Evolutionary conservation across 495 filamentous ascomycete species (phyloP), one percentile per base, ranked within the genome.

Genomic region (Aspergillus steynii): DNA sequence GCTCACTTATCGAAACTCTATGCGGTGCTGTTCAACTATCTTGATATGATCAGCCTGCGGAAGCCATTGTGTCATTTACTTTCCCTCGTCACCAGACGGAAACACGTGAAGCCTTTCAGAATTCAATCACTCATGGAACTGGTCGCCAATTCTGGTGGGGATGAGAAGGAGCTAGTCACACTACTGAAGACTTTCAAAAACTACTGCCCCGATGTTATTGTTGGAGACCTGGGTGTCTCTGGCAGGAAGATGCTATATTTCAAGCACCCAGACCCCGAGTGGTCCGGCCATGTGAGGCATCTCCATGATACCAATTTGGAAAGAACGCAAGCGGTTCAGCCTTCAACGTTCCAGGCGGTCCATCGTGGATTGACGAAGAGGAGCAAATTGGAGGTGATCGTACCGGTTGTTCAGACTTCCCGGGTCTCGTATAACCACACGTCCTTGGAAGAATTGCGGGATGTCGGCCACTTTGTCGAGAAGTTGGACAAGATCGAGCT

Each of bases 141-240:
- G 31, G 67, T 79, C 28, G 72, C 66, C 54, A 66, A 62, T 64
- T 63, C 73, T 5, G 72, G 73, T 53, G 76, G 77, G 1, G 87
- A 88, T 60, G 93, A 96, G 58, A 90, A 88, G 52, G 85, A 86
- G 50, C 74, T 96, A 46, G 78, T 88, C 29, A 88, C 88, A n/a
- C 80, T 97, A n/a, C 79, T 96, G 29, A 84, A 86, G 58, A 82
- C 93, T 7, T 96, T 88, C 76, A 95, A 95, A 66, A 91, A 92
- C 68, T 95, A 94, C 68, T 95, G 92, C 67, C 92, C 93, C 5
- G 91, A 96, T 72, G 88, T 96, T 53, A 89, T 96, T 60, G 76
- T 93, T n/a, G 89, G 87, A 37, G 86, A 87, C 67, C 72, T 81
- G 15, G 81, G 80, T 1, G 47, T 71, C 31, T 69, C 74, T 50